phyloP scores from a whole-genome alignment of 2,329 filamentous ascomycete genomes.

The Beauveria varroae region DNA sequence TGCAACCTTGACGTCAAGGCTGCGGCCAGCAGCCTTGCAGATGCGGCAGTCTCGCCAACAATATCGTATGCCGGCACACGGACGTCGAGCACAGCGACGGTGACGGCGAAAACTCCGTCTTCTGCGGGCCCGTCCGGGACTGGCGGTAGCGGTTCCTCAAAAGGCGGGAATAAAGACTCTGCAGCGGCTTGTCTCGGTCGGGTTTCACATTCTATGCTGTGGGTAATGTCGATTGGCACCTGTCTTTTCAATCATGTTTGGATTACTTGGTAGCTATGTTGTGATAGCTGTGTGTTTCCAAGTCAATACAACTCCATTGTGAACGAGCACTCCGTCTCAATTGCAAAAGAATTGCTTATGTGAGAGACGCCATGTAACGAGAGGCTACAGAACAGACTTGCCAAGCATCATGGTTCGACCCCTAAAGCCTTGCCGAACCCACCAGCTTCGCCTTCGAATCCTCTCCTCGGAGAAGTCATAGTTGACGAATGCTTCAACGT shows the following conservation, averaged over 20 bases:
- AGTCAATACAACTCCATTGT: too few species aligned
- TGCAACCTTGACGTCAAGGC: conserved; percentile 8
- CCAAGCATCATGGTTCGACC: background rate
- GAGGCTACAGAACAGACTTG: background rate
- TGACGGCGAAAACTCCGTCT: background rate
- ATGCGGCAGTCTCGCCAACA: background rate
- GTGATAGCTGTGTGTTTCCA: too few species aligned
- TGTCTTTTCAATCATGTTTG: background rate
- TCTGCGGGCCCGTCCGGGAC: background rate
- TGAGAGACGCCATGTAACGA: background rate
- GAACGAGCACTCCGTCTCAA: too few species aligned
- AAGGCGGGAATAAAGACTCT: background rate
- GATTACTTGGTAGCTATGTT: too few species aligned
- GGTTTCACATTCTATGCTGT: background rate
- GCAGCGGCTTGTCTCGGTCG: background rate
- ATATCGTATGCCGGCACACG: background rate
- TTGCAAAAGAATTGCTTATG: too few species aligned
- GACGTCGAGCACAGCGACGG: background rate
- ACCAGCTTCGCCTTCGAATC: background rate
- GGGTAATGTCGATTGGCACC: background rate
- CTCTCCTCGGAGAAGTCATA: background rate
- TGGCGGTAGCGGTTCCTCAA: background rate
- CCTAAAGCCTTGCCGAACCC: background rate
- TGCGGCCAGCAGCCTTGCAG: conserved; percentile 5
- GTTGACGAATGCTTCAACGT: background rate